phyloP scores from a whole-genome alignment of 2,329 filamentous ascomycete species.

The Diplocarpon mali region DNA sequence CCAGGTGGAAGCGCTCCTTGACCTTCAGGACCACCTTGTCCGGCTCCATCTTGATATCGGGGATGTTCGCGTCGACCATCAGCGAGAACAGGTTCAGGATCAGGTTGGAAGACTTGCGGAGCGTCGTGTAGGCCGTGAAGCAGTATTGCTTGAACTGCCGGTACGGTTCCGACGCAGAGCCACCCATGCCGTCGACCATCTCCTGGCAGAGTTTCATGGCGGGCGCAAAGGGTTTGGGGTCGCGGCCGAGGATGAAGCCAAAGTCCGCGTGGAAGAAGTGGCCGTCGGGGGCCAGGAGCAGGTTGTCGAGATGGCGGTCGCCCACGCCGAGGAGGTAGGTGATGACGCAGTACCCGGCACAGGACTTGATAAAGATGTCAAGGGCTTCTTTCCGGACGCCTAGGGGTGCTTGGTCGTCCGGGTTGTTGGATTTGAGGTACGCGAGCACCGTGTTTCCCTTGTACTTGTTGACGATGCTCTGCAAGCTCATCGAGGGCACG shows the following conservation, averaged over 20 bases:
- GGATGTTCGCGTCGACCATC: constrained; percentile 97
- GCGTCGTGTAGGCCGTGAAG: constrained; percentile 84
- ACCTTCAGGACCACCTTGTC: constrained; percentile 94
- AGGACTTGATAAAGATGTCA: constrained; percentile 91
- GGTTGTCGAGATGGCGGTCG: constrained; percentile 89
- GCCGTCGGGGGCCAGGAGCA: constrained; percentile 77
- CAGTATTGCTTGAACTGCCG: constrained; percentile 88
- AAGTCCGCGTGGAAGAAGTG: constrained; percentile 99
- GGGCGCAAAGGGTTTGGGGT: constrained; percentile 94
- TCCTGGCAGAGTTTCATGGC: constrained; percentile 95
- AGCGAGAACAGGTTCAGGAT: constrained; percentile 92
- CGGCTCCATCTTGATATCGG: constrained; percentile 82
- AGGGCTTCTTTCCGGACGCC: constrained; percentile 86
- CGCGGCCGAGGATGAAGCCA: constrained; percentile 91
- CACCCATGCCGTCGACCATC: constrained; percentile 98
- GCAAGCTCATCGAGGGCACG: constrained; percentile 74
- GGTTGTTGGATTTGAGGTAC: constrained; percentile 82
- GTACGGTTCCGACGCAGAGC: constrained; percentile 69
- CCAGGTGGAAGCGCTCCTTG: constrained; percentile 84
- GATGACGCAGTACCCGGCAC: constrained; percentile 95
- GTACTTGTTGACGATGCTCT: constrained; percentile 74
- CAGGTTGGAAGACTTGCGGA: constrained; percentile 80
- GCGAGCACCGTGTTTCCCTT: constrained; percentile 62
- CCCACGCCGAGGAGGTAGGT: constrained; percentile 96
- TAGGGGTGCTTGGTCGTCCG: constrained; percentile 68